Base-by-base conservation (phyloP, 1,284 basidiomycete species). In the Bjerkandera adusta region DNA sequence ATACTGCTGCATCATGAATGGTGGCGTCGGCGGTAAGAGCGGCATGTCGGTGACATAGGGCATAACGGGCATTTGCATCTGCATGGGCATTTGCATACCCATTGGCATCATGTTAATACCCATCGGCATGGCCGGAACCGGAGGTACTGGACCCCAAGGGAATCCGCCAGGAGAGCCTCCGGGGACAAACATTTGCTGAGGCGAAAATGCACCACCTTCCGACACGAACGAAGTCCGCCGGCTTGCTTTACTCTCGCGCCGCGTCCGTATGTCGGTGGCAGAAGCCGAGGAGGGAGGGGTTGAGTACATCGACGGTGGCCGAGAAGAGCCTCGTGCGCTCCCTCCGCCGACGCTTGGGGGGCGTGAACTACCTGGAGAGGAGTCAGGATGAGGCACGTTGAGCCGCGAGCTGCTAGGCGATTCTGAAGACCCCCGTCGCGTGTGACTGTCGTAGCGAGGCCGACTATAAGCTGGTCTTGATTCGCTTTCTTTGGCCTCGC, bases 1-100 rank as follows among this genome's bases (percentile, higher is more conserved):
- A 33, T 65, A 69, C 42, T 79, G 73, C 51, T 78, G 77, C 66
- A 82, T 73, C 82, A 88, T 86, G 64, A 88, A 88, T 12, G 85
- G 84, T 22, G 85, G 76, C 1, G 78, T 72, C 1, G 85, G 85
- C n/a, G 85, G 85, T 27, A 88, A 70, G 10, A 88, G 68, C 10
- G 85, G 83, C 75, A 79, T 77, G 47, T 79, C 75, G 61, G 63
- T 64, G 47, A 21, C 20, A 35, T 48, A 48, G n/a, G 46, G 46
- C 46, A 49, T 51, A 30, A 45, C 45, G 18, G 37, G 47, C 48
- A 57, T 51, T 13, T 43, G 64, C 52, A 36, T 67, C 43, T 38
- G 5, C 3, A 52, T 48, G 3, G 64, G 62, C 37, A 69, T 59
- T 29, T 55, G 50, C 10, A 59, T 56, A n/a, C 61, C 51, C 47